Percentiles rank a stretch among this genome's conserved stretches.
Evolutionary conservation across 1,284 basidiomycete genomes (phyloP).

Genomic region (Melampsora larici-populina): DNA sequence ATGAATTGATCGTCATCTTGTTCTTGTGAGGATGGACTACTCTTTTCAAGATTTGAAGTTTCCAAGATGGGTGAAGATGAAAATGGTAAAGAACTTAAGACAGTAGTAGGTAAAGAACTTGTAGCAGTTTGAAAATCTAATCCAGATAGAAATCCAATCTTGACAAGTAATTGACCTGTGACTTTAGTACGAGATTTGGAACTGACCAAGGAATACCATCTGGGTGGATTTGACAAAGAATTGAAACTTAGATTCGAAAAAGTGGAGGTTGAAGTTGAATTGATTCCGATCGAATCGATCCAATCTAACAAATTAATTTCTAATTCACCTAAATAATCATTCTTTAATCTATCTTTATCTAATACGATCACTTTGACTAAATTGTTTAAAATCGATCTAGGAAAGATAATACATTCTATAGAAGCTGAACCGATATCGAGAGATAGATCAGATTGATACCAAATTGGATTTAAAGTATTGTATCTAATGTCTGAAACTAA

Average conservation of each 20-base stretch:
- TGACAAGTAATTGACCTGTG: background rate
- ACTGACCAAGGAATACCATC: background rate
- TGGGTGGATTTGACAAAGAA: background rate
- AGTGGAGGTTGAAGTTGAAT: background rate
- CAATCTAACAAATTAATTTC: slow-evolving; percentile 73
- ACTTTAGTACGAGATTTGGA: slow-evolving; percentile 3
- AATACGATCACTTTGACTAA: background rate
- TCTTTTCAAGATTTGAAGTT: background rate
- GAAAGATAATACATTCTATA: background rate
- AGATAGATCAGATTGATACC: background rate
- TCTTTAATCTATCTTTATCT: slow-evolving; percentile 53
- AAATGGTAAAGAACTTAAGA: background rate
- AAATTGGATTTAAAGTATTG: slow-evolving; percentile 13
- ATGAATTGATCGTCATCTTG: background rate
- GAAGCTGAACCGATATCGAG: background rate
- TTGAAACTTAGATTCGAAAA: too few relatives aligned
- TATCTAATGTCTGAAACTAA: slow-evolving; percentile 44
- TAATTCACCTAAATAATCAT: slow-evolving; percentile 90
- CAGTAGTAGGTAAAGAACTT: background rate
- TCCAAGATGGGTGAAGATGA: background rate
- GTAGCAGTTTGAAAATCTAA: background rate
- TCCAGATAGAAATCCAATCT: background rate
- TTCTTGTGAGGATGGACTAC: background rate
- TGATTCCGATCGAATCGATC: slow-evolving; percentile 50
- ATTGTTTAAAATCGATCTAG: background rate